Conservation (phyloP, 2,329 filamentous ascomycete species). For the Trichophyton mentagrophytes region DNA sequence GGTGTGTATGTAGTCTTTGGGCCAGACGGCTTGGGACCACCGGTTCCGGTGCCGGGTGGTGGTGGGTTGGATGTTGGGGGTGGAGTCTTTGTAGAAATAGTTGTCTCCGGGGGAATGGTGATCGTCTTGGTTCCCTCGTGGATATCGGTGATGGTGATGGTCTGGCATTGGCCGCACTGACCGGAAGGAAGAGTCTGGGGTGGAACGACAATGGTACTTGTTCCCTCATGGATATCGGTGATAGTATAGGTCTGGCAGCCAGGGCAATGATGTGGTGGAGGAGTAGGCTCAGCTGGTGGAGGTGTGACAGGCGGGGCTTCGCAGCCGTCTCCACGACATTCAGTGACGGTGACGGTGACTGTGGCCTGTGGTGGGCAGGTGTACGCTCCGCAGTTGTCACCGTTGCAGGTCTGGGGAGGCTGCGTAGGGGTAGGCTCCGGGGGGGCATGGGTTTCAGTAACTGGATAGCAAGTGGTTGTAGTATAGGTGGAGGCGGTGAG, state of each 20-base stretch:
- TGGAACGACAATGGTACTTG: slow-evolving; percentile 21
- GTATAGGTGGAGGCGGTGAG: slow-evolving; percentile 16
- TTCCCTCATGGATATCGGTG: slow-evolving; percentile 17
- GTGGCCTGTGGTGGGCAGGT: slow-evolving; percentile 10
- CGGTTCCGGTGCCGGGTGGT: slow-evolving; percentile 4
- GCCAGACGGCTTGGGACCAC: background rate
- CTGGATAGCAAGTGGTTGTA: slow-evolving; percentile 22
- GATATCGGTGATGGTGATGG: background rate
- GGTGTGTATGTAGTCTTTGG: background rate
- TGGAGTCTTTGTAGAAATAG: slow-evolving; percentile 1
- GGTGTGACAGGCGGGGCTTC: slow-evolving; percentile 6
- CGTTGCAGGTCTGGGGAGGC: slow-evolving; percentile 7
- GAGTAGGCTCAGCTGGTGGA: slow-evolving; percentile 2
- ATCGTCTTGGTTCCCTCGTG: slow-evolving; percentile 1
- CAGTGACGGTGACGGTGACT: slow-evolving; percentile 14
- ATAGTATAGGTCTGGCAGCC: slow-evolving; percentile 20
- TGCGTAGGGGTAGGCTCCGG: slow-evolving; percentile 6
- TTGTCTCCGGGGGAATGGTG: background rate
- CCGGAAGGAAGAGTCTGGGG: slow-evolving; percentile 1
- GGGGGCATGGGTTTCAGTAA: slow-evolving; percentile 10
- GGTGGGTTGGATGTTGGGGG: slow-evolving; percentile 2
- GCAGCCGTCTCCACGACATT: slow-evolving; percentile 9
- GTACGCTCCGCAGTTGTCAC: background rate
- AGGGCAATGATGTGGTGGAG: slow-evolving; percentile 12
- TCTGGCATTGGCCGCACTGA: background rate